Percentiles rank a stretch among this genome's conserved stretches.
Evolutionary conservation across 331 rosid genomes (phyloP).

Genomic region (Prunus yedoensis): DNA sequence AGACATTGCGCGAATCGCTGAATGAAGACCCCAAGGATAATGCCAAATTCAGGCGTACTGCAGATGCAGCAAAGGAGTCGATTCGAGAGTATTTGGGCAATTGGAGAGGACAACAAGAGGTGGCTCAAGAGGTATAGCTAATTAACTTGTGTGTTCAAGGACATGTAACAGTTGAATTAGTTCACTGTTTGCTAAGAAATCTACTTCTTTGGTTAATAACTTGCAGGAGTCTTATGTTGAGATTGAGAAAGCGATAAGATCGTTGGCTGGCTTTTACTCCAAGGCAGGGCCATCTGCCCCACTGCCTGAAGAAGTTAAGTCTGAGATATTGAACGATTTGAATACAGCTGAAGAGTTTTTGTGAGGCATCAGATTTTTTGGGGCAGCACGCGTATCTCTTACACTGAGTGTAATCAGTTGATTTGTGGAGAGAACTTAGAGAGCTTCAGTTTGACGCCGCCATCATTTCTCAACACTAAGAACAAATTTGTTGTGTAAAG

Average conservation of each 20-base stretch:
- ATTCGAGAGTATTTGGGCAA: constrained; percentile 78
- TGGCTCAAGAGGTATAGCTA: constrained; percentile 59
- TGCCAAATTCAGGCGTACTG: constrained; percentile 82
- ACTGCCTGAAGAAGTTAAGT: constrained; percentile 62
- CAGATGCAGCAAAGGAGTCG: constrained; percentile 94
- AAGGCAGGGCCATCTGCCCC: constrained; percentile 90
- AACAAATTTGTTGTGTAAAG: not conserved
- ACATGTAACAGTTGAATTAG: constrained; percentile 4
- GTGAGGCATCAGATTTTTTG: constrained; percentile 25
- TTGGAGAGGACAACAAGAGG: constrained; percentile 72
- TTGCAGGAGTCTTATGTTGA: constrained; percentile 75
- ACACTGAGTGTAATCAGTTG: not conserved
- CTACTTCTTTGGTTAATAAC: not conserved
- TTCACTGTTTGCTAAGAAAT: not conserved
- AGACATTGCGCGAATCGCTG: constrained; percentile 74
- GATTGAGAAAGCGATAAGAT: constrained; percentile 79
- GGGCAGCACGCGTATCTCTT: not conserved
- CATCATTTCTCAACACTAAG: too few relatives aligned
- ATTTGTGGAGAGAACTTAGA: not conserved
- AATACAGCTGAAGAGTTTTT: constrained; percentile 63
- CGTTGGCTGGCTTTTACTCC: constrained; percentile 77
- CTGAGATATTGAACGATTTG: constrained; percentile 65
- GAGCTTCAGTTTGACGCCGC: not conserved
- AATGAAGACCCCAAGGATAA: constrained; percentile 56
- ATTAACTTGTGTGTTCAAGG: not conserved